phyloP scores from a whole-genome alignment of 176 grass and related monocot species.

The Hordeum marinum region DNA sequence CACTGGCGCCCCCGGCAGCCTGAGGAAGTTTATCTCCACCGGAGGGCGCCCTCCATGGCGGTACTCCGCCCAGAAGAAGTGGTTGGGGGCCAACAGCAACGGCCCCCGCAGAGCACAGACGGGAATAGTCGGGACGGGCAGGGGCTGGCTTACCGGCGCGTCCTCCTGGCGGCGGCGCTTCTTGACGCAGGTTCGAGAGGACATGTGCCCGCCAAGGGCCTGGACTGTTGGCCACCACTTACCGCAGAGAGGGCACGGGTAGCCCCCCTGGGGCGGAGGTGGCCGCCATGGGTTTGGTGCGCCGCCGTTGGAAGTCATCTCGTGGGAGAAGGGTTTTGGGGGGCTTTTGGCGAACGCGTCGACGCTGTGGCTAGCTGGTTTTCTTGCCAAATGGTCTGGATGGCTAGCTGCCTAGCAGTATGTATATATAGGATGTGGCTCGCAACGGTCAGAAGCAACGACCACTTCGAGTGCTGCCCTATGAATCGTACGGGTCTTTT shows the following conservation, averaged over 20 bases:
- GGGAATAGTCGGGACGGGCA: background rate
- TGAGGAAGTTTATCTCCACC: background rate
- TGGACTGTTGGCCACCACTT: background rate
- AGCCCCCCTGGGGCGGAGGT: too few relatives aligned
- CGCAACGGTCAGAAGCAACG: background rate
- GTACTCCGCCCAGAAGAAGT: background rate
- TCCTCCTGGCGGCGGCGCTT: background rate
- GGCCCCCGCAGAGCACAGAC: background rate
- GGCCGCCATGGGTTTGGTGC: background rate
- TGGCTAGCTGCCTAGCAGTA: background rate
- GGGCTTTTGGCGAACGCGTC: background rate
- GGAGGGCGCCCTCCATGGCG: background rate
- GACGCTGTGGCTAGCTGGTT: background rate
- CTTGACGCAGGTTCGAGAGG: background rate
- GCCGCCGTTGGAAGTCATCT: background rate
- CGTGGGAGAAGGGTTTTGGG: background rate
- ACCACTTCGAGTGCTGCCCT: background rate
- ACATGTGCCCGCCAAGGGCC: background rate
- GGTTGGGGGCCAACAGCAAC: background rate
- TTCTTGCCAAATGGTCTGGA: background rate
- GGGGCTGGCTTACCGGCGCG: background rate
- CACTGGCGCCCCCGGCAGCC: too few relatives aligned
- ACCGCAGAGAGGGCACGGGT: background rate
- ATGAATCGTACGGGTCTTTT: background rate
- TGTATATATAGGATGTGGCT: background rate